These are phyloP conservation scores for Hypoxylon sp. DNA, from an alignment of 2,329 filamentous ascomycete species.

Conservation along the genomic window DNA sequence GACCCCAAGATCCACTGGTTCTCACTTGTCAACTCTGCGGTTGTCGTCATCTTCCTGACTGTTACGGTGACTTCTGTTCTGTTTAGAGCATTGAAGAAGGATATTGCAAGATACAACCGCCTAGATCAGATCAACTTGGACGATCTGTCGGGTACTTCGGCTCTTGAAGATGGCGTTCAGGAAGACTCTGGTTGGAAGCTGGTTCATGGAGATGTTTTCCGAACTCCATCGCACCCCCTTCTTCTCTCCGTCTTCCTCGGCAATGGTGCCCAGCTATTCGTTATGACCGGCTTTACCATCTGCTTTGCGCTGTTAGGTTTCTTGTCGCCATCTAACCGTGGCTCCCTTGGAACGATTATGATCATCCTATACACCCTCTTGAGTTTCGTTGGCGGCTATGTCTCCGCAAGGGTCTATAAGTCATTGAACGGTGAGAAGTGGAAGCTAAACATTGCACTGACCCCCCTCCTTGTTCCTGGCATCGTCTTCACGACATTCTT, in stretches of 20 bases:
- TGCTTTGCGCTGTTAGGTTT: conserved; percentile 94
- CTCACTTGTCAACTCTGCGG: conserved; percentile 94
- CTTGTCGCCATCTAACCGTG: conserved; percentile 94
- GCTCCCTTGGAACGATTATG: conserved; percentile 92
- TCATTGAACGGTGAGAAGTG: conserved; percentile 91
- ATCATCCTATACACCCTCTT: conserved; percentile 94
- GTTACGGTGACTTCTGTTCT: conserved; percentile 95
- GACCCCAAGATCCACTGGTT: conserved; percentile 99
- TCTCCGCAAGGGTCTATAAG: conserved; percentile 93
- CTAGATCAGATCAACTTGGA: conserved; percentile 92
- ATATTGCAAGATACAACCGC: conserved; percentile 96
- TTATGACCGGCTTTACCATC: conserved; percentile 97
- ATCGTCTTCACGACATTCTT: conserved; percentile 93
- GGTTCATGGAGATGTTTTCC: conserved; percentile 97
- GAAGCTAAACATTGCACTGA: conserved; percentile 93
- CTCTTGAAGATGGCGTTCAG: conserved; percentile 90
- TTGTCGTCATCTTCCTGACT: conserved; percentile 93
- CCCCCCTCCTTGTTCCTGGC: conserved; percentile 86
- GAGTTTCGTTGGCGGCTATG: conserved; percentile 92
- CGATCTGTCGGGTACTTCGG: conserved; percentile 84
- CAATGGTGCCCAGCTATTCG: conserved; percentile 95
- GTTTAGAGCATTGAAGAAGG: conserved; percentile 88
- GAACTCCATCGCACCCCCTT: conserved; percentile 85
- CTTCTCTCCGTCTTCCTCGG: conserved; percentile 90
- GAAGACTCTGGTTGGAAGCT: conserved; percentile 99